These are phyloP conservation scores for Pedinophyceae sp. DNA, from an alignment of 139 green algal species.

Conservation along the genomic window DNA sequence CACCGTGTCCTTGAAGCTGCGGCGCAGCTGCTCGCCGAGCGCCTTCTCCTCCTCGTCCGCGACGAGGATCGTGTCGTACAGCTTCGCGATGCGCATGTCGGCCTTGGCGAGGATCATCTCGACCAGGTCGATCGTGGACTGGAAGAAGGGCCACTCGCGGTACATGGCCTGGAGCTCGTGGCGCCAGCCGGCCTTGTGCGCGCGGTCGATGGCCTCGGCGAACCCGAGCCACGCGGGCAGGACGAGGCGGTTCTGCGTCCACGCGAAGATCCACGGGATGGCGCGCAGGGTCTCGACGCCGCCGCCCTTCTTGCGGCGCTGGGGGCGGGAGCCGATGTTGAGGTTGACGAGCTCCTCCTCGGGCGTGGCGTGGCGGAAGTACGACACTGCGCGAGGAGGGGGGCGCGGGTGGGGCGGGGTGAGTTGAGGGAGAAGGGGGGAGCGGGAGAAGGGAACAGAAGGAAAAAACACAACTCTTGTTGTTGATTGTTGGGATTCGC, in stretches of 20 bases:
- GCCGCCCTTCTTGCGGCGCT: slow-evolving; percentile 34
- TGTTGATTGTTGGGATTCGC: too few relatives aligned
- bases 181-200: slow-evolving; percentile 38
- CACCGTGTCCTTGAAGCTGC: slow-evolving; percentile 32
- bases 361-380: slow-evolving; percentile 79
- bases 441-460: too few relatives aligned
- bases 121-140: slow-evolving; percentile 86
- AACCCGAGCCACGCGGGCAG: slow-evolving; percentile 96
- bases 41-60: slow-evolving; percentile 27
- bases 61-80: slow-evolving; percentile 40
- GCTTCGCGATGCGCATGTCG: slow-evolving; percentile 62
- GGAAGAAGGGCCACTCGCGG: slow-evolving; percentile 93
- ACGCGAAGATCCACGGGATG: slow-evolving; percentile 99
- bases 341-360: slow-evolving; percentile 87
- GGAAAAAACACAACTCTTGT: too few relatives aligned
- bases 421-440: too few relatives aligned
- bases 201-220: slow-evolving; percentile 59
- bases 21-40: slow-evolving; percentile 46
- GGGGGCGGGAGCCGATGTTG: slow-evolving; percentile 85
- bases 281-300: slow-evolving; percentile 67
- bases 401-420: too few relatives aligned
- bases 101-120: slow-evolving; percentile 98
- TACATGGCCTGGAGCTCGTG: slow-evolving; percentile 77
- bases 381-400: too few relatives aligned
- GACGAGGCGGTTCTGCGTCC: slow-evolving; percentile 90